Evolutionary conservation across 176 grass and related monocot genomes (phyloP).

Genomic region (Metroxylon sagu): DNA sequence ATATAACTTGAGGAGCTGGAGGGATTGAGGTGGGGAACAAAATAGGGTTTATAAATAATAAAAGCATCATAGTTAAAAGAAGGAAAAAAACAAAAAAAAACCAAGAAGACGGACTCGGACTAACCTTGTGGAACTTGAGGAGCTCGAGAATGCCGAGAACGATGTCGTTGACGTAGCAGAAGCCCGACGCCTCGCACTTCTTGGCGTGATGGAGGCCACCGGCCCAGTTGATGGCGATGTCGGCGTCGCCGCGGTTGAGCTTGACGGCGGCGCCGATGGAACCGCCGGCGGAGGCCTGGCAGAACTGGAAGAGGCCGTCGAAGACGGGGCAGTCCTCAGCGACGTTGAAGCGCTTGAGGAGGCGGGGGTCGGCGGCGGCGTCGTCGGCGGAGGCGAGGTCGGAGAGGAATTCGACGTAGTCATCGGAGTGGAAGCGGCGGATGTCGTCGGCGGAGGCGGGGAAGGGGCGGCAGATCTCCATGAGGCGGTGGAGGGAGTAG

Average conservation of each 20-base stretch:
- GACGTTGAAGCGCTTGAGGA: conserved; percentile 64
- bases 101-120: background rate
- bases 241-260: conserved; percentile 67
- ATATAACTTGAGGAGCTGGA: too few species aligned
- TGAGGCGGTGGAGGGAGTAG: conserved; percentile 74
- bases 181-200: conserved; percentile 76
- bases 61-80: too few species aligned
- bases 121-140: conserved; percentile 73
- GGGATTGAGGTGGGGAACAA: too few species aligned
- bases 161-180: conserved; percentile 89
- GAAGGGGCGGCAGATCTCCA: conserved; percentile 62
- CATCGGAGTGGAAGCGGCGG: conserved; percentile 72
- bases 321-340: conserved; percentile 91
- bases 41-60: too few species aligned
- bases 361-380: conserved; percentile 18
- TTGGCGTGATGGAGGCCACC: conserved; percentile 90
- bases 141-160: conserved; percentile 88
- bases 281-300: conserved; percentile 64
- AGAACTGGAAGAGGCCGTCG: conserved; percentile 77
- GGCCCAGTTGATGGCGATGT: conserved; percentile 86
- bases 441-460: conserved; percentile 59
- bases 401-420: conserved; percentile 65
- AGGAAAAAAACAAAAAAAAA: too few species aligned
- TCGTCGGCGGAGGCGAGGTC: conserved; percentile 28
- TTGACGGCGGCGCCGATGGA: conserved; percentile 84